Conservation (phyloP, 352 stramenopile genomes). For the Phytophthora cajani region DNA sequence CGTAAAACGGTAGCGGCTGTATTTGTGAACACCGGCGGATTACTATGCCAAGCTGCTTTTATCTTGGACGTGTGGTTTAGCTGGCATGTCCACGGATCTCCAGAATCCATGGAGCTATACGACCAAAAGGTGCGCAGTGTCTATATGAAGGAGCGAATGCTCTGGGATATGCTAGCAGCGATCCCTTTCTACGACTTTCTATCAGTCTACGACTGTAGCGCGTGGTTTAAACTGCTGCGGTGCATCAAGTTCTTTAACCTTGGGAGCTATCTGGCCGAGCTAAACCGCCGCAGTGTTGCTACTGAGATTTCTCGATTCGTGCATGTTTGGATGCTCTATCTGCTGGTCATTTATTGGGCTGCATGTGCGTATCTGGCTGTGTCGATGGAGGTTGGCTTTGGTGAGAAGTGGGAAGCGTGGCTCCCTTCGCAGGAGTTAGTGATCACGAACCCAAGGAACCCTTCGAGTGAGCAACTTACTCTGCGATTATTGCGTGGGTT, state of each 20-base stretch:
- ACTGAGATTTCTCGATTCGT: slow-evolving; percentile 61
- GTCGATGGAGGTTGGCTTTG: slow-evolving; percentile 47
- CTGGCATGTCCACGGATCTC: slow-evolving; percentile 31
- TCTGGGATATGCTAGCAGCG: slow-evolving; percentile 46
- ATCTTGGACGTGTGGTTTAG: slow-evolving; percentile 1
- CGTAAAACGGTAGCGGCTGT: background rate
- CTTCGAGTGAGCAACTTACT: slow-evolving; percentile 37
- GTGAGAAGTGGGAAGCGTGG: slow-evolving; percentile 58
- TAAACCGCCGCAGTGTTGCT: slow-evolving; percentile 62
- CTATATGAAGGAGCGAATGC: slow-evolving; percentile 50
- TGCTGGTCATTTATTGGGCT: slow-evolving; percentile 64
- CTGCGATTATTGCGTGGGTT: slow-evolving; percentile 44
- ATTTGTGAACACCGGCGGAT: background rate
- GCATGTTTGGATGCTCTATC: slow-evolving; percentile 60
- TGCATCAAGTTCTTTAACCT: slow-evolving; percentile 65
- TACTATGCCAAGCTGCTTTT: background rate
- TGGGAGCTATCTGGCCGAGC: slow-evolving; percentile 55
- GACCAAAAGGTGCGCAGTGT: slow-evolving; percentile 40
- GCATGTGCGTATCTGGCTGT: slow-evolving; percentile 60
- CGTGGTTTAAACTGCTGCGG: slow-evolving; percentile 46
- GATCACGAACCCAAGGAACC: slow-evolving; percentile 31
- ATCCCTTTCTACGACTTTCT: slow-evolving; percentile 52
- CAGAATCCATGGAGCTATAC: slow-evolving; percentile 55
- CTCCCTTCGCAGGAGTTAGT: slow-evolving; percentile 41
- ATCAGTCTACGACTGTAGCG: slow-evolving; percentile 28